phyloP scores from a whole-genome alignment of 345 rosid genomes.

The Murraya paniculata region DNA sequence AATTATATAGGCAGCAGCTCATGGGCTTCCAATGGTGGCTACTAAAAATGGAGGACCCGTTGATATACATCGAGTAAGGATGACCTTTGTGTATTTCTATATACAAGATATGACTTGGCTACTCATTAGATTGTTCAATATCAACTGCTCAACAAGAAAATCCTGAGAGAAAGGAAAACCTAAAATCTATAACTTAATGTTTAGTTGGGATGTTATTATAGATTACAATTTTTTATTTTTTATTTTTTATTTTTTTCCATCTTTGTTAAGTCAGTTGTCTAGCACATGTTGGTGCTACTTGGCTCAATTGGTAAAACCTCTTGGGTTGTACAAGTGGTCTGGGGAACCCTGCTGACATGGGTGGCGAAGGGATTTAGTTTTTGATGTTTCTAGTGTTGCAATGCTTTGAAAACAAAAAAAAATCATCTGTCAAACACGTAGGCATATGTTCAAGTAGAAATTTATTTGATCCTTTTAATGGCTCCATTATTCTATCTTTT shows the following conservation, averaged over 20 bases:
- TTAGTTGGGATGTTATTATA: conserved; percentile 2
- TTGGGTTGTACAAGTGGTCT: not conserved
- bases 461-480: not conserved
- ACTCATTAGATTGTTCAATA: not conserved
- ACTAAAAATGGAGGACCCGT: conserved; percentile 98
- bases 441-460: not conserved
- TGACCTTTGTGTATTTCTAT: conserved; percentile 1
- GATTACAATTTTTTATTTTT: not conserved
- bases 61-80: conserved; percentile 70
- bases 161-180: not conserved
- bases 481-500: conserved; percentile 12
- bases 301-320: not conserved
- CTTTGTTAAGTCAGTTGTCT: not conserved
- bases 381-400: not conserved
- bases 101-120: not conserved
- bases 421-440: not conserved
- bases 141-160: not conserved
- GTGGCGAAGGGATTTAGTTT: not conserved
- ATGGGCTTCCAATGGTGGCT: conserved; percentile 98
- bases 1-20: conserved; percentile 82
- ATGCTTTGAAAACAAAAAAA: not conserved
- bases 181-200: not conserved
- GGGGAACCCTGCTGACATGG: not conserved
- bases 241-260: not conserved
- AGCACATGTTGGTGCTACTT: not conserved